Conservation (phyloP, 371 early-diverging fungal genomes). For the Saksenaea oblongispora region DNA sequence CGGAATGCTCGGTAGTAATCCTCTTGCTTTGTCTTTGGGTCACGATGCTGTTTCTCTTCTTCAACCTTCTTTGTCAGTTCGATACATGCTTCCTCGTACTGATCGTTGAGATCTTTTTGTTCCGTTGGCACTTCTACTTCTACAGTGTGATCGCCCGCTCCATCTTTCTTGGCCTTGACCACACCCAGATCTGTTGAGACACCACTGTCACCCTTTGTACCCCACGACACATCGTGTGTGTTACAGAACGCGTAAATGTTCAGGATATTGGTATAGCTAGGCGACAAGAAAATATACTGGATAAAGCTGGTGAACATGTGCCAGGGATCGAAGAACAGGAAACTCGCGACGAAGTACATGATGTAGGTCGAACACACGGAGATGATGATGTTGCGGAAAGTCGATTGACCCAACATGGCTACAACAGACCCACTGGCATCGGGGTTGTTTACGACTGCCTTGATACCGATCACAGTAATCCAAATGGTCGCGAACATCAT, state of each 20-base stretch:
- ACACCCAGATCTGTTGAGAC: conserved; percentile 63
- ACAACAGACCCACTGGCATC: conserved; percentile 16
- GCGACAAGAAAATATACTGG: conserved; percentile 64
- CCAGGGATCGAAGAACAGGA: conserved; percentile 71
- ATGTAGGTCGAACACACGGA: conserved; percentile 69
- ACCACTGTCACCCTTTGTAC: conserved; percentile 87
- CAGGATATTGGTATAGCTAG: conserved; percentile 63
- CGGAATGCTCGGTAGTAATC: conserved; percentile 89
- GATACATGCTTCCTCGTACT: conserved; percentile 73
- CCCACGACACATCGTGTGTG: conserved; percentile 84
- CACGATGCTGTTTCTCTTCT: conserved; percentile 61
- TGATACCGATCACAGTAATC: conserved; percentile 51
- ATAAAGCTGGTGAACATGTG: conserved; percentile 69
- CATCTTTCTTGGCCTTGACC: conserved; percentile 58
- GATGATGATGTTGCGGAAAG: conserved; percentile 61
- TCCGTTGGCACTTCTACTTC: conserved; percentile 75
- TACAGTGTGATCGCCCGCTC: conserved; percentile 47
- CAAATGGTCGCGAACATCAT: conserved; percentile 61
- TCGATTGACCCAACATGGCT: conserved; percentile 32
- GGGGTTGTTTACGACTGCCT: conserved; percentile 30
- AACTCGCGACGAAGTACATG: conserved; percentile 63
- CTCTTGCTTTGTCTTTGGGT: conserved; percentile 76
- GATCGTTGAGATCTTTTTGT: conserved; percentile 72
- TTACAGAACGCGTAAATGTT: conserved; percentile 75
- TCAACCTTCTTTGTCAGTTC: conserved; percentile 49